Evolutionary conservation across 495 filamentous ascomycete genomes (phyloP), one percentile per base, ranked within the genome.

Genomic region (Clavariopsis aquatica): DNA sequence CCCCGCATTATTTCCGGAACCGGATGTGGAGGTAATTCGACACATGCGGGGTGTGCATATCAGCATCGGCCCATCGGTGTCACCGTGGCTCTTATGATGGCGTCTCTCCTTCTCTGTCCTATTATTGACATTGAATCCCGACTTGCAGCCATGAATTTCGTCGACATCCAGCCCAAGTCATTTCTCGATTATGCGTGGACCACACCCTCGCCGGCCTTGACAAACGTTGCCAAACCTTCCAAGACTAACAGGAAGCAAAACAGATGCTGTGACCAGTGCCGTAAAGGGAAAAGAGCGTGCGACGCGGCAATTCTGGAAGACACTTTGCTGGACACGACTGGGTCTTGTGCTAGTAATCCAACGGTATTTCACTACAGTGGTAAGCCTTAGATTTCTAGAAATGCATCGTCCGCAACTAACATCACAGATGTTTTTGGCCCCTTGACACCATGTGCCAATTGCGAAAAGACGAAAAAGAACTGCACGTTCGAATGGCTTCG

Each of bases 281-380:
- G 78, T 26, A 80, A 78, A 54, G 76, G 76, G n/a, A 79, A 78
- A 61, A 69, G 75, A 54, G 76, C 73, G 26, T 81, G 78, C 57
- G 76, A 81, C 64, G 78, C 62, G 1, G 57, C 62, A 1, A 66
- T 69, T 22, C 56, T 64, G 5, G 66, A 64, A 36, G 60, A 69
- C 28, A 62, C 64, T 8, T 47, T 67, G 43, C 52, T 67, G 0
- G 58, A 62, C 43, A 51, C 17, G 4, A 56, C 52, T 54, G 57
- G 58, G 3, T 29, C 55, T 2, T 56, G 24, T 47, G 38, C n/a
- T 15, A 31, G 20, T 28, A 58, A 27, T 47, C 64, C 57, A 23
- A 57, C 57, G 8, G 52, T 67, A 1, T 67, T 67, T 49, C 64
- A 67, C 36, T 67, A 67, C 34, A 62, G 57, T 26, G 64, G 64